Evolutionary conservation across 768 basidiomycete species (phyloP).

Genomic region (Pilatotrama ljubarskyi): DNA sequence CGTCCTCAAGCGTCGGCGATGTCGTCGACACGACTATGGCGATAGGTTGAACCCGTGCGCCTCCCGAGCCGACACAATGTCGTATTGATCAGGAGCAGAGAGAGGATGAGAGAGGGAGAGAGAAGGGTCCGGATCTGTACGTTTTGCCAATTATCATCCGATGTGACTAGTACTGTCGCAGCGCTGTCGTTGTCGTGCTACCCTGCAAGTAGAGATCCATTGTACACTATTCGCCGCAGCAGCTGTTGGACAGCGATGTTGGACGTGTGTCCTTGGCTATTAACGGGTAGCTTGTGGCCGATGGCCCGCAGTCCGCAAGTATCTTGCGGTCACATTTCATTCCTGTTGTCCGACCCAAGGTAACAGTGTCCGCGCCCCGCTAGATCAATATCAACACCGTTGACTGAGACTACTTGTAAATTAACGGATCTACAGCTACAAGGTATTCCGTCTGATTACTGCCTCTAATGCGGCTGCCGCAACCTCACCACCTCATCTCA

Average conservation of each 20-base stretch:
- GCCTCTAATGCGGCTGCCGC: too few species aligned
- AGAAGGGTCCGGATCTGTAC: constrained; percentile 9
- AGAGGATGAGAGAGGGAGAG: not conserved
- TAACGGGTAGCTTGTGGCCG: too few species aligned
- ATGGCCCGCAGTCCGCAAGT: too few species aligned
- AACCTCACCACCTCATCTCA: too few species aligned
- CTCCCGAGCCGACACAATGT: not conserved
- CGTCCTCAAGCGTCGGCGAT: constrained; percentile 24
- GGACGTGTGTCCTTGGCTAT: not conserved
- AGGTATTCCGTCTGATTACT: too few species aligned
- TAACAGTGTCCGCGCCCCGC: too few species aligned
- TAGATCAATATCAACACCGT: too few species aligned
- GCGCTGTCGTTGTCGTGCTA: constrained; percentile 7
- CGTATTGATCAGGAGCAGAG: too few species aligned
- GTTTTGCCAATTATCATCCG: not conserved
- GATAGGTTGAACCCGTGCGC: constrained; percentile 26
- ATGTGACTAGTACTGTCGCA: constrained; percentile 15
- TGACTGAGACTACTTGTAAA: too few species aligned
- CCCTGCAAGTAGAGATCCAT: constrained; percentile 14
- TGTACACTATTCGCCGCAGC: constrained; percentile 8
- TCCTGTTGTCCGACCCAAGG: too few species aligned
- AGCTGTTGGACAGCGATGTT: not conserved
- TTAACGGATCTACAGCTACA: too few species aligned
- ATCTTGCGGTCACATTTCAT: too few species aligned
- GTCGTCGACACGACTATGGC: constrained; percentile 42